A percentile compares a stretch with the other conserved stretches of the same genome.
Conservation (phyloP, 2,329 filamentous ascomycete species). For the Dothistroma septosporum region DNA sequence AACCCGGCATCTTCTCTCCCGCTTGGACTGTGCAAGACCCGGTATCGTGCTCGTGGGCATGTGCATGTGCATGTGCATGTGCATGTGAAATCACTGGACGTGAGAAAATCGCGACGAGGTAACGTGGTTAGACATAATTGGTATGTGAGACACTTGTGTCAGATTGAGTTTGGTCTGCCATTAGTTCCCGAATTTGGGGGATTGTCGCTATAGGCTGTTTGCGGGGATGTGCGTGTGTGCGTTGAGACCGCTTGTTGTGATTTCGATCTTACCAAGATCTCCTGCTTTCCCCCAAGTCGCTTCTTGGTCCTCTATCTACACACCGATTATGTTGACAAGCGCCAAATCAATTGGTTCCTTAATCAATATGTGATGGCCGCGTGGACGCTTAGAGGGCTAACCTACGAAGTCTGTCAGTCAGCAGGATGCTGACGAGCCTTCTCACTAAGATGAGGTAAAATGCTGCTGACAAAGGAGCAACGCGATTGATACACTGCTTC, state of each 20-base stretch:
- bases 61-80: not conserved
- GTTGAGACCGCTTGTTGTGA: not conserved
- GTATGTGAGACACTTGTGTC: not conserved
- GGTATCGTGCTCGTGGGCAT: not conserved
- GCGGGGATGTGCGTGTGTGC: not conserved
- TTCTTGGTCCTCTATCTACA: not conserved
- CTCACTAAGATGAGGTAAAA: not conserved
- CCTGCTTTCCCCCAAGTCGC: not conserved
- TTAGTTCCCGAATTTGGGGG: not conserved
- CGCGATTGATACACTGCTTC: not conserved
- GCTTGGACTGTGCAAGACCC: not conserved
- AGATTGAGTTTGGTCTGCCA: constrained; percentile 2
- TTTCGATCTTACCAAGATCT: not conserved
- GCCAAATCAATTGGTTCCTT: not conserved
- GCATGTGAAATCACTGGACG: not conserved
- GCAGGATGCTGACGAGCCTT: not conserved
- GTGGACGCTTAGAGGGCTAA: not conserved
- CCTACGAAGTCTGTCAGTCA: not conserved
- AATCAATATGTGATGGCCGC: not conserved
- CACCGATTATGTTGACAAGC: not conserved
- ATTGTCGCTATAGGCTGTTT: not conserved
- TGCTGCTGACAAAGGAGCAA: not conserved
- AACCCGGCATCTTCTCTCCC: not conserved
- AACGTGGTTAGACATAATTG: not conserved
- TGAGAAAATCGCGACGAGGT: not conserved